phyloP scores from a whole-genome alignment of 768 basidiomycete genomes.

The Asterophora lycoperdoides region DNA sequence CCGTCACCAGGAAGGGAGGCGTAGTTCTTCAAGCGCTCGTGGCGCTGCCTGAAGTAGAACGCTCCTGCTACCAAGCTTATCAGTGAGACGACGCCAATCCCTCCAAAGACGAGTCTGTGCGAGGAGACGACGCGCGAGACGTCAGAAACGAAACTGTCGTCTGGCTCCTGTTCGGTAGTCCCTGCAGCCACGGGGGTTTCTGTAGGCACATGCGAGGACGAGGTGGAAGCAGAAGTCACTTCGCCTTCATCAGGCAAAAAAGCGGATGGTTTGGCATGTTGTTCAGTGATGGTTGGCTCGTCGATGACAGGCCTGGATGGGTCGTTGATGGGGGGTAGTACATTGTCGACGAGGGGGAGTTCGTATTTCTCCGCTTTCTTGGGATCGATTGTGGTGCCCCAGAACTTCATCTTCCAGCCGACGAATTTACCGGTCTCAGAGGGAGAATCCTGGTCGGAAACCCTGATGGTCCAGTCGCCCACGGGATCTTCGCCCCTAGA shows the following conservation, averaged over 20 bases:
- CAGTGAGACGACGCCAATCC: constrained; percentile 65
- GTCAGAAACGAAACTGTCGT: constrained; percentile 75
- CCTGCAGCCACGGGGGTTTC: constrained; percentile 44
- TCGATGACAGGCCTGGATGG: constrained; percentile 32
- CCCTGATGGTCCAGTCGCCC: constrained; percentile 88
- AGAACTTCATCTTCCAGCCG: constrained; percentile 89
- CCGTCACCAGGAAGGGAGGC: constrained; percentile 59
- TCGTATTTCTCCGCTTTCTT: constrained; percentile 57
- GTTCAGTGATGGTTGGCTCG: constrained; percentile 45
- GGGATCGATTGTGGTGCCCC: constrained; percentile 83
- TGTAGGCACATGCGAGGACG: constrained; percentile 14
- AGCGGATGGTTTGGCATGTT: constrained; percentile 77
- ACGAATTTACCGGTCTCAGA: constrained; percentile 63
- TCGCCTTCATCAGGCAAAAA: constrained; percentile 75
- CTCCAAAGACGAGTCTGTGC: constrained; percentile 84
- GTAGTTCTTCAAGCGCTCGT: constrained; percentile 44
- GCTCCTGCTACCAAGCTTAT: constrained; percentile 62
- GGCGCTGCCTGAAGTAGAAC: constrained; percentile 74
- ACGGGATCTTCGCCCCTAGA: constrained; percentile 89
- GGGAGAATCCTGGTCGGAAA: constrained; percentile 68
- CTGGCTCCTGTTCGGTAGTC: constrained; percentile 19
- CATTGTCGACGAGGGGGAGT: constrained; percentile 47
- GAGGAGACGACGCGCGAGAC: constrained; percentile 63
- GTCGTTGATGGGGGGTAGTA: constrained; percentile 41
- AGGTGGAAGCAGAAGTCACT: constrained; percentile 28